These are phyloP conservation scores for Debaryomyces tyrocola DNA, from an alignment of 805 yeast species.

Conservation along the genomic window DNA sequence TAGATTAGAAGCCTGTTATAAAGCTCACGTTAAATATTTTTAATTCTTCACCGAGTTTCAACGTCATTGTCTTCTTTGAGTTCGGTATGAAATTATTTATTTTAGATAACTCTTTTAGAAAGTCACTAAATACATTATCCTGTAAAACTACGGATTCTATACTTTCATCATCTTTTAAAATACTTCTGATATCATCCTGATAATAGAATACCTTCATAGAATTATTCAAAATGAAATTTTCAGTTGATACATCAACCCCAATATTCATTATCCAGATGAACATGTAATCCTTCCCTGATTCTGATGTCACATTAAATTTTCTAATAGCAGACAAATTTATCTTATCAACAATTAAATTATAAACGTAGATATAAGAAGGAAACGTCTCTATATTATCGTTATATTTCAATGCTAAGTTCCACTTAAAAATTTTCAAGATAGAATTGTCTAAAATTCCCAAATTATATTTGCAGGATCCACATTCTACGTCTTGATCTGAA, in stretches of 20 bases:
- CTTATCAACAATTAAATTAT: conserved; percentile 39
- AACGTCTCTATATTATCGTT: conserved; percentile 23
- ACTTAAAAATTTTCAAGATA: conserved; percentile 45
- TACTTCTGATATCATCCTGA: conserved; percentile 10
- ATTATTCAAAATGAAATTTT: conserved; percentile 14
- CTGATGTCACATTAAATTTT: conserved; percentile 21
- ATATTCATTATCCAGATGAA: conserved; percentile 37
- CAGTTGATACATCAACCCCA: conserved; percentile 29
- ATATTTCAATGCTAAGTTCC: conserved; percentile 46
- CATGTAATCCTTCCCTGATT: conserved; percentile 11
- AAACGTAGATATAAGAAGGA: conserved; percentile 35
- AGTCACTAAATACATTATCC: conserved; percentile 12
- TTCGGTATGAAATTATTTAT: conserved; percentile 20
- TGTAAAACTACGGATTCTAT: conserved; percentile 16
- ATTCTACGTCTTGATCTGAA: conserved; percentile 16
- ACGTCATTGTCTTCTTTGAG: conserved; percentile 8
- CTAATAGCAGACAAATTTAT: conserved; percentile 40
- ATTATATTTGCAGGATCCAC: conserved; percentile 34
- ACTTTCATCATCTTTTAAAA: conserved; percentile 13
- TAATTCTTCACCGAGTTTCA: conserved; percentile 12
- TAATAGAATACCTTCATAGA: conserved; percentile 31
- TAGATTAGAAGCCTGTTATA: conserved; percentile 10
- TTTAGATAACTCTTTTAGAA: conserved; percentile 12
- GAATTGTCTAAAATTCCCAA: conserved; percentile 41
- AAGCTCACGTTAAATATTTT: conserved; percentile 23